Evolutionary conservation across 139 green algal genomes (phyloP).

Genomic region (Coccomyxa sp.): DNA sequence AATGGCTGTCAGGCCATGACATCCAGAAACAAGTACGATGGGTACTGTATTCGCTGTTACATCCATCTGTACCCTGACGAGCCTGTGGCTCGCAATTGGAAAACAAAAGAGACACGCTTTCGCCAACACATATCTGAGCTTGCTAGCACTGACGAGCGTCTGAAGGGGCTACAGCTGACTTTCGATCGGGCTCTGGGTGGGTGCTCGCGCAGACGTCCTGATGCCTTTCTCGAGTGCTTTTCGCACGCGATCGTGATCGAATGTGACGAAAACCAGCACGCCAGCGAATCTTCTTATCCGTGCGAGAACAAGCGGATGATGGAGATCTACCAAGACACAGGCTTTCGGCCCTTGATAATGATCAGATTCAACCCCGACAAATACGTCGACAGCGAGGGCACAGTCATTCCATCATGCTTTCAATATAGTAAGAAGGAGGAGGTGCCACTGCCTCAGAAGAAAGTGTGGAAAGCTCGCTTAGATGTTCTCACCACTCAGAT

Average conservation of each 20-base stretch:
- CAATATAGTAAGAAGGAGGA: not conserved
- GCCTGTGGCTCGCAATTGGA: not conserved
- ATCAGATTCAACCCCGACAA: not conserved
- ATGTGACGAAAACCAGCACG: not conserved
- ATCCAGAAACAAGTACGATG: not conserved
- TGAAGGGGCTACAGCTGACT: not conserved
- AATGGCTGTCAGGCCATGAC: not conserved
- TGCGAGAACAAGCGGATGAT: not conserved
- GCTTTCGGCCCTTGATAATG: not conserved
- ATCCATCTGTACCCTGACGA: not conserved
- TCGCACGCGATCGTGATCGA: not conserved
- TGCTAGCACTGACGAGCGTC: not conserved
- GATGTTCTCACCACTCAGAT: not conserved
- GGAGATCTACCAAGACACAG: not conserved
- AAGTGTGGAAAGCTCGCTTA: not conserved
- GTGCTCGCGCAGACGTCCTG: not conserved
- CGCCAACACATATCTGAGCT: not conserved
- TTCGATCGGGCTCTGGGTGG: not conserved
- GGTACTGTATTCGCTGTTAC: constrained; percentile 1
- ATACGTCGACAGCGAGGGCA: not conserved
- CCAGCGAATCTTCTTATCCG: not conserved
- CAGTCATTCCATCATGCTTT: not conserved
- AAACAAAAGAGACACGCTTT: not conserved
- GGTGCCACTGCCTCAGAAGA: not conserved
- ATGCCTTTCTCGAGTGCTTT: not conserved